Percentiles rank a stretch among this genome's conserved stretches.
phyloP scores from a whole-genome alignment of 495 filamentous ascomycete species.

The Penicillium egyptiacum region DNA sequence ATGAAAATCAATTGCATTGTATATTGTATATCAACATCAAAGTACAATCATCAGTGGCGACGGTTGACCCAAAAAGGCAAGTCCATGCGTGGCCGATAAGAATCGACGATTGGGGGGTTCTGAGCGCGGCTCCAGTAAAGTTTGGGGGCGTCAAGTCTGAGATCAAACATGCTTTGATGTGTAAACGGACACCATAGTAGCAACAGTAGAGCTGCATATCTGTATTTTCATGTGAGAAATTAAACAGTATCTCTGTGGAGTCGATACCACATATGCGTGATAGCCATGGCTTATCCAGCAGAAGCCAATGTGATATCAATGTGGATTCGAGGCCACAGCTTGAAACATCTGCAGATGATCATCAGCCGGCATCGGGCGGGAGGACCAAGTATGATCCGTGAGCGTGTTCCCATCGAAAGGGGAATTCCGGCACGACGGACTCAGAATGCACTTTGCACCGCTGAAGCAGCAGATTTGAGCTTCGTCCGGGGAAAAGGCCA shows the following conservation, averaged over 20 bases:
- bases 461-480: conserved; percentile 5
- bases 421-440: conserved; percentile 14
- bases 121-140: conserved; percentile 8
- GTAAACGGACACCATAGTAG: neutral
- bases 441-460: conserved; percentile 1
- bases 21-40: neutral
- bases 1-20: neutral
- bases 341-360: neutral
- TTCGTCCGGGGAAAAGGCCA: neutral
- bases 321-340: neutral
- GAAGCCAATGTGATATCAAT: conserved; percentile 1
- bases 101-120: conserved; percentile 16
- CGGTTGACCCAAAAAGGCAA: conserved; percentile 18
- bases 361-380: neutral
- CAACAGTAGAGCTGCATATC: neutral
- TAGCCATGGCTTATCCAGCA: neutral
- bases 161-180: neutral
- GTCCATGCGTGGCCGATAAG: conserved; percentile 27
- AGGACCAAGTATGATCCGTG: neutral
- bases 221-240: neutral
- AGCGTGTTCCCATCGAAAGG: neutral
- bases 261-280: neutral
- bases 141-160: neutral
- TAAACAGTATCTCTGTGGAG: neutral
- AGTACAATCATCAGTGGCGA: conserved; percentile 22